Conservation (phyloP, 345 rosid species). For the Gossypium thurberi region DNA sequence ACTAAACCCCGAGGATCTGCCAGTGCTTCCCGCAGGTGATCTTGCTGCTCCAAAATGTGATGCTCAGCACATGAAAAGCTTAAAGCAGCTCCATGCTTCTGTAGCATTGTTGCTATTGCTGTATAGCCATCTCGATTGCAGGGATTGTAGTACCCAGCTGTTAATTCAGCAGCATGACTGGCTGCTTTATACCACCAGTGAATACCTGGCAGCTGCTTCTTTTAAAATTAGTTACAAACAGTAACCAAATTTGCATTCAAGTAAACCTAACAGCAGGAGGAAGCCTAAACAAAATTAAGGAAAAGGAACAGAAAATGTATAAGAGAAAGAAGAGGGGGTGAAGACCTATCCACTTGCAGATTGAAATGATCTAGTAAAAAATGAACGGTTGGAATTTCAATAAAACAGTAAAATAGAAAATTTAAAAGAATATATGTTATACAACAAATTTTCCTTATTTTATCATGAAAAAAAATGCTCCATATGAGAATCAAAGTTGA, state of each 20-base stretch:
- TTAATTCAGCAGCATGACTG: slow-evolving; percentile 94
- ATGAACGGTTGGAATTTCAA: not conserved
- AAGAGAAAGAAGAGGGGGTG: not conserved
- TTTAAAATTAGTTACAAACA: not conserved
- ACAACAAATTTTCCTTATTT: not conserved
- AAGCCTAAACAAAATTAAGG: not conserved
- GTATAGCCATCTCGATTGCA: slow-evolving; percentile 91
- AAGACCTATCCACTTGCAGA: not conserved
- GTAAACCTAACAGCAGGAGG: not conserved
- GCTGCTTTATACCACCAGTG: slow-evolving; percentile 98
- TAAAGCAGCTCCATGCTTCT: slow-evolving; percentile 68
- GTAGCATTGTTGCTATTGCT: slow-evolving; percentile 54
- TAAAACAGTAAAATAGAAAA: not conserved
- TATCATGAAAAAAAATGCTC: not conserved
- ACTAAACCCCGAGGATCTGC: slow-evolving; percentile 69
- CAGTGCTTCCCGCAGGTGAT: slow-evolving; percentile 45
- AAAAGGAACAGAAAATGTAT: not conserved
- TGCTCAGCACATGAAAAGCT: slow-evolving; percentile 57
- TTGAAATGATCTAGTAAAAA: not conserved
- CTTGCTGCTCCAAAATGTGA: slow-evolving; percentile 50
- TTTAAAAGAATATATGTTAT: not conserved
- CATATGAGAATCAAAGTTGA: not conserved
- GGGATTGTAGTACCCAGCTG: slow-evolving; percentile 90
- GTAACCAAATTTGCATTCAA: not conserved
- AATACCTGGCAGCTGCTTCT: slow-evolving; percentile 79